Percentiles rank a stretch among this genome's conserved stretches.
These are phyloP conservation scores for Starmerella floricola DNA, from an alignment of 805 yeast genomes.

Conservation along the genomic window DNA sequence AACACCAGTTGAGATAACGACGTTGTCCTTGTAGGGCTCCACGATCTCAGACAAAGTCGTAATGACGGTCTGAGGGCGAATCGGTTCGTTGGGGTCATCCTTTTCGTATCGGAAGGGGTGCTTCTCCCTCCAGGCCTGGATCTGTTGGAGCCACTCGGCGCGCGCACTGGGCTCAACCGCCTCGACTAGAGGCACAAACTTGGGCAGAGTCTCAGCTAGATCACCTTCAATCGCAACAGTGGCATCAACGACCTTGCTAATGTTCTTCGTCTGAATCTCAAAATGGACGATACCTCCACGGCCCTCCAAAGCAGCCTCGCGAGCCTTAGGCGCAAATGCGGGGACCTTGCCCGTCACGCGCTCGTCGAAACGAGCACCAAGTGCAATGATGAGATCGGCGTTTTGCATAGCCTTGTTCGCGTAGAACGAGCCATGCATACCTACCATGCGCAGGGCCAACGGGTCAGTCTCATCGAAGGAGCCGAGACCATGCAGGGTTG, in stretches of 20 bases:
- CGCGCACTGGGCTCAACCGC: constrained; percentile 42
- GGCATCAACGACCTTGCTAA: constrained; percentile 88
- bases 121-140: constrained; percentile 70
- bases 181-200: constrained; percentile 58
- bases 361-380: constrained; percentile 97
- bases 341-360: constrained; percentile 83
- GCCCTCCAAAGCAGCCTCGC: constrained; percentile 70
- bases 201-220: constrained; percentile 62
- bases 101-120: constrained; percentile 73
- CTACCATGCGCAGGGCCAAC: constrained; percentile 88
- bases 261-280: constrained; percentile 92
- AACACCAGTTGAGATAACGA: constrained; percentile 91
- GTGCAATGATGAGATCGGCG: constrained; percentile 84
- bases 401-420: constrained; percentile 90
- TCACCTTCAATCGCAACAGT: constrained; percentile 97
- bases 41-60: constrained; percentile 65
- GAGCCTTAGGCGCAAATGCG: constrained; percentile 90
- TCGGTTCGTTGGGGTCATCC: constrained; percentile 47
- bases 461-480: constrained; percentile 86
- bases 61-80: constrained; percentile 90
- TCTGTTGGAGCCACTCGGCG: constrained; percentile 64
- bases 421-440: constrained; percentile 95
- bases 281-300: constrained; percentile 96
- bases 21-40: constrained; percentile 50
- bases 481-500: constrained; percentile 88